phyloP scores from a whole-genome alignment of 805 yeast genomes.

The Saturnispora zaruensis region DNA sequence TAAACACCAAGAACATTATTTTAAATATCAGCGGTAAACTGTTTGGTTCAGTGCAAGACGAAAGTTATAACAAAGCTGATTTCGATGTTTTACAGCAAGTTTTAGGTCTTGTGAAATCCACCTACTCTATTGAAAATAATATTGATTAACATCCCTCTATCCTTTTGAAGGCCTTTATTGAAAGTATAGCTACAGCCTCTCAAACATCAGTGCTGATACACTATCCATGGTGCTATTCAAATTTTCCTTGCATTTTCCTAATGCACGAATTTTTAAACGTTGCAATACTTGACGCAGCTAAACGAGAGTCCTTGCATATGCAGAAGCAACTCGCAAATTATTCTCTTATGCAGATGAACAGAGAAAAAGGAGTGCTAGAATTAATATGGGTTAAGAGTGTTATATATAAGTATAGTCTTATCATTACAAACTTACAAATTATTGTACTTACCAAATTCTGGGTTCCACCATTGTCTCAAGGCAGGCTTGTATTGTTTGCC shows the following conservation, averaged over 20 bases:
- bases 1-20: slow-evolving; percentile 33
- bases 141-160: too few species aligned
- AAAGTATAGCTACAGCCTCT: too few species aligned
- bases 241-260: not conserved
- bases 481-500: slow-evolving; percentile 21
- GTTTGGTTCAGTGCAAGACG: slow-evolving; percentile 25
- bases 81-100: slow-evolving; percentile 34
- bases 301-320: not conserved
- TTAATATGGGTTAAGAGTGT: not conserved
- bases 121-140: not conserved
- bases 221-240: too few species aligned
- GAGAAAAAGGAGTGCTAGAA: not conserved
- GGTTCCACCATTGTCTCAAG: slow-evolving; percentile 27
- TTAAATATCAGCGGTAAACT: slow-evolving; percentile 40
- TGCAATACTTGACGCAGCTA: not conserved
- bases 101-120: slow-evolving; percentile 23
- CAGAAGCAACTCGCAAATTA: not conserved
- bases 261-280: not conserved
- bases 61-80: slow-evolving; percentile 31
- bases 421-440: not conserved
- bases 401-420: too few species aligned
- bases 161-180: too few species aligned
- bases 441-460: slow-evolving; percentile 22
- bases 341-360: not conserved
- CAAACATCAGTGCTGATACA: too few species aligned